A percentile compares a stretch with the other conserved stretches of the same genome.
Evolutionary conservation across 1,139 yeast species (phyloP).

Genomic region (Lodderomyces jiufengensis): DNA sequence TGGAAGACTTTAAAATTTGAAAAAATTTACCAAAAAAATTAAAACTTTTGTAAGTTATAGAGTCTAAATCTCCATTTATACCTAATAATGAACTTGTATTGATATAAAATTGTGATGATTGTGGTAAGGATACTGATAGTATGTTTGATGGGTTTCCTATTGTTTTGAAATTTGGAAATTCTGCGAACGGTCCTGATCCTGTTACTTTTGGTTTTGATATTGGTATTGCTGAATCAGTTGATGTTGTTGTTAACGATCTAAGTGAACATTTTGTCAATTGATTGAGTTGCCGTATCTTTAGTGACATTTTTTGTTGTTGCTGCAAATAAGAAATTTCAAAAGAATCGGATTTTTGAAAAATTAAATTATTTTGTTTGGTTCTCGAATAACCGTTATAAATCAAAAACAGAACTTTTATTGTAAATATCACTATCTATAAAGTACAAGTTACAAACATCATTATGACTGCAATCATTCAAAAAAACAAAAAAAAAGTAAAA

Average conservation of each 20-base stretch:
- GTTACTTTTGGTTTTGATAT: constrained; percentile 16
- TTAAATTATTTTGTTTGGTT: not conserved
- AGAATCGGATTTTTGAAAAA: not conserved
- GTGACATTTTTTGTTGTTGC: no score
- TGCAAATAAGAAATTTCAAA: no score
- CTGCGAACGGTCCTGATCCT: constrained; percentile 42
- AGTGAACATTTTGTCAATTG: no score
- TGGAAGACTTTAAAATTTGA: constrained; percentile 23
- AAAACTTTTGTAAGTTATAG: not conserved
- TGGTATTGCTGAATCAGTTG: constrained; percentile 4
- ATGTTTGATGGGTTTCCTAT: constrained; percentile 29
- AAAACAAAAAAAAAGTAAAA: no score
- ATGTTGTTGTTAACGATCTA: no score
- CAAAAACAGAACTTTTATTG: no score
- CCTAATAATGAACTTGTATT: constrained; percentile 30
- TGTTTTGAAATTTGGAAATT: constrained; percentile 32
- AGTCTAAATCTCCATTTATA: constrained; percentile 31
- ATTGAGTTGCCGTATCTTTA: no score
- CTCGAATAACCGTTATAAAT: no score
- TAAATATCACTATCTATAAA: no score
- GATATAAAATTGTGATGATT: constrained; percentile 29
- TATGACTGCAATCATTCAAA: no score
- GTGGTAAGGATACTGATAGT: constrained; percentile 35
- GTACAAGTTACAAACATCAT: no score
- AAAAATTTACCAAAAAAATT: constrained; percentile 12